A percentile compares a stretch with the other conserved stretches of the same genome.
Conservation (phyloP, 208 protist genomes). For the Crithidia brevicula region DNA sequence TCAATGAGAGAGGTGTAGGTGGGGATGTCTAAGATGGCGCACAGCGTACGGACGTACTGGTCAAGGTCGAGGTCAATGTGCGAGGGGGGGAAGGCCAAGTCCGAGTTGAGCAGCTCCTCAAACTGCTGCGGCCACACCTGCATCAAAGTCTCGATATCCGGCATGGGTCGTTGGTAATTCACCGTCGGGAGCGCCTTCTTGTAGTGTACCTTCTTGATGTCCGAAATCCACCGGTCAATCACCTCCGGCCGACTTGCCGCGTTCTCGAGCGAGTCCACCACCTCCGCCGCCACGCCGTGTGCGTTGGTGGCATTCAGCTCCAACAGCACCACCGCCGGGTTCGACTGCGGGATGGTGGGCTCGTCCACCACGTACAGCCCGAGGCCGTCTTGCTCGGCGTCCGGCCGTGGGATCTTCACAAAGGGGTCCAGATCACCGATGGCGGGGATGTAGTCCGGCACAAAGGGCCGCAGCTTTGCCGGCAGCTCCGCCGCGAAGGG, state of each 20-base stretch:
- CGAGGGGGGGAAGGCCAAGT: slow-evolving; percentile 86
- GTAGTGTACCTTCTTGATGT: slow-evolving; percentile 96
- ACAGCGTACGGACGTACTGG: slow-evolving; percentile 95
- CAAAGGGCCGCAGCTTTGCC: slow-evolving; percentile 96
- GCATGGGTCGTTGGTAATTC: slow-evolving; percentile 96
- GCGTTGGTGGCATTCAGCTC: slow-evolving; percentile 88
- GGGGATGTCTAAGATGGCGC: slow-evolving; percentile 96
- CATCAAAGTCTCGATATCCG: slow-evolving; percentile 95
- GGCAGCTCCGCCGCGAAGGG: slow-evolving; percentile 94
- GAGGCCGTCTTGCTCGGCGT: slow-evolving; percentile 87
- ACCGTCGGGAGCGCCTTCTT: slow-evolving; percentile 96
- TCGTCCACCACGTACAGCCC: slow-evolving; percentile 97
- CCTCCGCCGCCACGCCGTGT: slow-evolving; percentile 64
- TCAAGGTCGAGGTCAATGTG: slow-evolving; percentile 94
- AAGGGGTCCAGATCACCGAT: slow-evolving; percentile 98
- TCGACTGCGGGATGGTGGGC: slow-evolving; percentile 95
- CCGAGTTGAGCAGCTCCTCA: slow-evolving; percentile 94
- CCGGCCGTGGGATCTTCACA: slow-evolving; percentile 96
- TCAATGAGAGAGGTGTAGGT: slow-evolving; percentile 97
- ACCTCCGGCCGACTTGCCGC: slow-evolving; percentile 95
- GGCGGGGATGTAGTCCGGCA: slow-evolving; percentile 98
- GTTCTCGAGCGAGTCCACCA: slow-evolving; percentile 95
- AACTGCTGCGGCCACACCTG: slow-evolving; percentile 96
- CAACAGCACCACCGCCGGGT: slow-evolving; percentile 93
- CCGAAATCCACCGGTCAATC: slow-evolving; percentile 95